Evolutionary conservation across 257 asterid species (phyloP).

Genomic region (Solanum chilense): DNA sequence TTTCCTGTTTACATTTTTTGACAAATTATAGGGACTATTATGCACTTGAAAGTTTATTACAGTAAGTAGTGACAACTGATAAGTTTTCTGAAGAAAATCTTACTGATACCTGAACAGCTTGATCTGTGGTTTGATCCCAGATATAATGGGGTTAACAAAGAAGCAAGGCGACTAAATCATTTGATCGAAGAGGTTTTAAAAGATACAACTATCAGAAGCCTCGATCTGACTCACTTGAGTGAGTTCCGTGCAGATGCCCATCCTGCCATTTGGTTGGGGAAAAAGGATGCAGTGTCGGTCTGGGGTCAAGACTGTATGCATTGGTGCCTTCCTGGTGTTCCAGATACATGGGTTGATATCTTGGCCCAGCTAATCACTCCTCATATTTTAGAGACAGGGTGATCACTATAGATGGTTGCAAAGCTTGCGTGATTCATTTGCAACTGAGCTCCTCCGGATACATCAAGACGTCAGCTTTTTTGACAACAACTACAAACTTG

Average conservation of each 20-base stretch:
- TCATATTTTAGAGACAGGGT: conserved; percentile 28
- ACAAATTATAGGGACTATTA: not conserved
- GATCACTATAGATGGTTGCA: not conserved
- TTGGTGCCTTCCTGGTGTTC: conserved; percentile 96
- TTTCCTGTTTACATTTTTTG: not conserved
- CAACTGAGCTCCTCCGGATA: not conserved
- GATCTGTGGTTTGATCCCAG: conserved; percentile 84
- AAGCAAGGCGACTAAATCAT: conserved; percentile 56
- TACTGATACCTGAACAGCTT: conserved; percentile 47
- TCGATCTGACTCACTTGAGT: conserved; percentile 66
- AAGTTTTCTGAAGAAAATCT: not conserved
- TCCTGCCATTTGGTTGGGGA: conserved; percentile 92
- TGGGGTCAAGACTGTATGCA: conserved; percentile 99
- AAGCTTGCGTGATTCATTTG: not conserved
- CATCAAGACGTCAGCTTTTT: not conserved
- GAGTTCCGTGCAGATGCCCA: conserved; percentile 93
- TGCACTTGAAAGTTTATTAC: not conserved
- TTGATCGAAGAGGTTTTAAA: conserved; percentile 47
- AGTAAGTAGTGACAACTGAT: not conserved
- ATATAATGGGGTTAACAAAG: conserved; percentile 77
- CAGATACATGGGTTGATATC: conserved; percentile 96
- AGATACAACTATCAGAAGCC: conserved; percentile 41
- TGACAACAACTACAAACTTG: not conserved
- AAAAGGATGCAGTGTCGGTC: conserved; percentile 77
- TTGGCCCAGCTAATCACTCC: conserved; percentile 42